Evolutionary conservation across 2,329 filamentous ascomycete genomes (phyloP).

Genomic region (Westerdykella sp.): DNA sequence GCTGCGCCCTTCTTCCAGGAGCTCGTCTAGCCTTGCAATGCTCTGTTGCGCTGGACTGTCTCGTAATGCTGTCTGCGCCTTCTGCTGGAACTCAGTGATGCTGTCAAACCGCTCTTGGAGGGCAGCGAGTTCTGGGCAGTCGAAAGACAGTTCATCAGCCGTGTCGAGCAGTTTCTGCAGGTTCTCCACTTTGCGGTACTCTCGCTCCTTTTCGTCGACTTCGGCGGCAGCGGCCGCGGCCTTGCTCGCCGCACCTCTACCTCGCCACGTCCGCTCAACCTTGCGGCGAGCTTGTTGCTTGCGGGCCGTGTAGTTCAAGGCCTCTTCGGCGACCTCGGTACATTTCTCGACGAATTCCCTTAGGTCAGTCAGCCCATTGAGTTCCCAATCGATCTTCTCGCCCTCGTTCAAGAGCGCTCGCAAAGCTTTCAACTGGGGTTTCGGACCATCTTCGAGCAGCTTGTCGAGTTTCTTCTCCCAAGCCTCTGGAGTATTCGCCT

Average conservation of each 20-base stretch:
- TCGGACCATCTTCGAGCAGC: constrained; percentile 74
- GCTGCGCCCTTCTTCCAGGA: constrained; percentile 80
- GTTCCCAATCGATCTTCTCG: constrained; percentile 88
- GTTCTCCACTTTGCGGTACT: constrained; percentile 82
- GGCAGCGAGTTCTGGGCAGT: constrained; percentile 82
- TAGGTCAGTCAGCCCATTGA: constrained; percentile 74
- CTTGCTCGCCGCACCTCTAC: constrained; percentile 57
- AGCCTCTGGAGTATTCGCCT: constrained; percentile 73
- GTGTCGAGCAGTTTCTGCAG: constrained; percentile 77
- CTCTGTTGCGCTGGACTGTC: constrained; percentile 46
- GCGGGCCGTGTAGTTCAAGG: constrained; percentile 89
- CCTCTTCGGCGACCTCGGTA: constrained; percentile 97
- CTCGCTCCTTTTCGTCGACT: constrained; percentile 74
- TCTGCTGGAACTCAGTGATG: constrained; percentile 77
- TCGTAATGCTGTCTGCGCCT: constrained; percentile 63
- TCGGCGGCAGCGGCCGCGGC: constrained; percentile 53
- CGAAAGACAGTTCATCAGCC: constrained; percentile 83
- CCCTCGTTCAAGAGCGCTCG: constrained; percentile 83
- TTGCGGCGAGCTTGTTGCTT: constrained; percentile 97
- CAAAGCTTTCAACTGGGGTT: constrained; percentile 78
- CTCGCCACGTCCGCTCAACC: constrained; percentile 80
- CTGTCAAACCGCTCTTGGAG: constrained; percentile 78
- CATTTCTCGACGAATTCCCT: constrained; percentile 90
- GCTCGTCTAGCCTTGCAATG: constrained; percentile 73
- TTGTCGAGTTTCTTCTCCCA: constrained; percentile 90